Evolutionary conservation across 768 basidiomycete species (phyloP), one percentile per base, ranked within the genome.

Genomic region (Tricholoma sp.): DNA sequence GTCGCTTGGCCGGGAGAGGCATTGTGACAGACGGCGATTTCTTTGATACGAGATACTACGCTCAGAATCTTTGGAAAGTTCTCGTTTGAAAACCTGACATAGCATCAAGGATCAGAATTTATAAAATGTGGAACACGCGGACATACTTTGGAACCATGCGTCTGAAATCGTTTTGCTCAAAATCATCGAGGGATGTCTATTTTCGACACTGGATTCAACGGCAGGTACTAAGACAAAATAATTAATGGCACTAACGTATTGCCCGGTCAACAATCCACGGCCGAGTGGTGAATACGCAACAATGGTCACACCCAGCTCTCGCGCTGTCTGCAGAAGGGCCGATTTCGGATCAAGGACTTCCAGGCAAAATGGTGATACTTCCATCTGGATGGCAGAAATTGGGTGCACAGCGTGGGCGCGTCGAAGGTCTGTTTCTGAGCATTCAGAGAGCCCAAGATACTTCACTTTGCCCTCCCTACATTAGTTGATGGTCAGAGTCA

Each of bases 361-460:
- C 24, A 80, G 71, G 9, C 68, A 69, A 59, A 78, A 75, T 0
- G 76, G 73, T 0, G 74, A 75, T 56, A 72, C 79, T 61, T 78
- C 78, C 50, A 78, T 70, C 56, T 80, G 74, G 7, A 77, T 56
- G 1, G 76, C 76, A 1, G 59, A 58, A 56, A 79, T 74, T 6
- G 76, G 76, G 52, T 77, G 75, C 6, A 79, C 73, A 4, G 75
- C 74, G 56, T 74, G 70, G 2, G 81, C 81, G 8, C 82, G 76
- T 36, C 78, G 76, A 29, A 83, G 65, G 8, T 77, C 75, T 2
- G 60, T 58, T 2, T 73, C 72, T 6, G 73, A 76, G 54, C 70
- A 72, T 57, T 84, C 82, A 5, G 78, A 83, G 15, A 83, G 66
- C 2, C 82, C 81, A 28, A 83, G 68, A 60, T 81, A 77, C 53